phyloP scores from a whole-genome alignment of 345 rosid genomes.

The Eucalyptus erythrocorys region DNA sequence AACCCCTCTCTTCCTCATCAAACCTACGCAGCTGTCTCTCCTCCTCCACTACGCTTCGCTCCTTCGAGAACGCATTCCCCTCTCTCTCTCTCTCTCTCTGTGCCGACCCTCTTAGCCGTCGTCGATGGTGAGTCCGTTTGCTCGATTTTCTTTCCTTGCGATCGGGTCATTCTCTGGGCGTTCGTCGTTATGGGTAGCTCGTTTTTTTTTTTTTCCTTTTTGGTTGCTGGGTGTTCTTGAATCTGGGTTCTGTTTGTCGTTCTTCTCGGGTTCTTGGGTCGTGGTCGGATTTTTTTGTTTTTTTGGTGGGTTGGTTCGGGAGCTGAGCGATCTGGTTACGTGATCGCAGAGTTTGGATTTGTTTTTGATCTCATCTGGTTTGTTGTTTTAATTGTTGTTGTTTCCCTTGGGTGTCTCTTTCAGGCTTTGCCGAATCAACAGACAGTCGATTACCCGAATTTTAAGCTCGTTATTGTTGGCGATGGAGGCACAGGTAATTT shows the following conservation, averaged over 20 bases:
- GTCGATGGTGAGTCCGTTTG: neutral
- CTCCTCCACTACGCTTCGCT: neutral
- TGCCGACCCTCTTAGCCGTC: neutral
- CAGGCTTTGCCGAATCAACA: slow-evolving; percentile 82
- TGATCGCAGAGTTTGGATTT: neutral
- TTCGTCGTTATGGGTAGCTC: too few relatives aligned
- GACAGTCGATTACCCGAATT: slow-evolving; percentile 73
- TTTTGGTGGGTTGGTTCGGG: neutral
- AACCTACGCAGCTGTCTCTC: neutral
- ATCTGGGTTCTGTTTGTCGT: neutral
- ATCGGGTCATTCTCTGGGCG: neutral
- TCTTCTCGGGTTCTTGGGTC: neutral
- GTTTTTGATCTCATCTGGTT: neutral
- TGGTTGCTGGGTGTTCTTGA: neutral
- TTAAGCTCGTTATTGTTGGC: slow-evolving; percentile 96
- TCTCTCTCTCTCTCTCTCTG: neutral
- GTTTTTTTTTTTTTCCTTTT: too few relatives aligned
- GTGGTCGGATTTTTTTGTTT: neutral
- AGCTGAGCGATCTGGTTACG: neutral
- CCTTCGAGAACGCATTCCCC: neutral
- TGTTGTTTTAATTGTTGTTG: too few relatives aligned
- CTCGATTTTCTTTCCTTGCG: neutral
- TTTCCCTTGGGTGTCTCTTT: neutral
- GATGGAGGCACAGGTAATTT: slow-evolving; percentile 86
- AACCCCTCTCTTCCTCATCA: neutral